Base-by-base conservation (phyloP, 768 basidiomycete genomes). In the Terana coerulea region DNA sequence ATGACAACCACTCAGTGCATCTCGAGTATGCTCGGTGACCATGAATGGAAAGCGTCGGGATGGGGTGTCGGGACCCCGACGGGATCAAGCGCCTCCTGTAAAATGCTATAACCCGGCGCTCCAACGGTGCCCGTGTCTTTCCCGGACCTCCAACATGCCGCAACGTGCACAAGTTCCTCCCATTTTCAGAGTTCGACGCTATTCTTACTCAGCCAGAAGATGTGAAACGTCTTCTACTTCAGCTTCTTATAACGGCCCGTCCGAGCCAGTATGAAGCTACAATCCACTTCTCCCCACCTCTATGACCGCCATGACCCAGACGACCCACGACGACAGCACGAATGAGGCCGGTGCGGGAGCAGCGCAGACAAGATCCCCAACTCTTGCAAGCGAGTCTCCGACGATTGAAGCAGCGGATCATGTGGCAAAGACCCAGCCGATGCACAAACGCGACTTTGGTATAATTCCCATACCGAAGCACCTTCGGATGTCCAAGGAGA, bases 401-500 rank as follows among this genome's bases (percentile, higher is more conserved):
- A 50, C 49, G 14, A 29, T 50, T 5, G 39, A 40, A 19, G 49
- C 37, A 39, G 42, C 41, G 3, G 42, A 40, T 22, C 39, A 41
- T 9, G 41, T 28, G 4, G 29, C 45, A 10, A 47, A 40, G 28
- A 14, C 26, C 7, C 25, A 26, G 25, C 42, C 26, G 26, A 22
- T 46, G 9, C 45, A 46, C 45, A 34, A 21, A 33, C 45, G 45
- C 44, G 84, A 88, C 58, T 82, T 86, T 59, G 76, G 79, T 12
- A 69, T 88, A 53, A 55, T 88, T 7, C 84, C 84, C 0, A 84
- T 88, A 26, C 86, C 87, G 0, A 69, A 66, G 55, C 64, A 70
- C 31, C 66, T 84, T 4, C 78, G 74, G 44, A 81, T 81, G 54
- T 66, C 81, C 60, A 73, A 78, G 11, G 56, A 71, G 4, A 73